These are phyloP conservation scores for Dalbergia cultrata DNA, from an alignment of 306 rosid genomes.

Conservation along the genomic window DNA sequence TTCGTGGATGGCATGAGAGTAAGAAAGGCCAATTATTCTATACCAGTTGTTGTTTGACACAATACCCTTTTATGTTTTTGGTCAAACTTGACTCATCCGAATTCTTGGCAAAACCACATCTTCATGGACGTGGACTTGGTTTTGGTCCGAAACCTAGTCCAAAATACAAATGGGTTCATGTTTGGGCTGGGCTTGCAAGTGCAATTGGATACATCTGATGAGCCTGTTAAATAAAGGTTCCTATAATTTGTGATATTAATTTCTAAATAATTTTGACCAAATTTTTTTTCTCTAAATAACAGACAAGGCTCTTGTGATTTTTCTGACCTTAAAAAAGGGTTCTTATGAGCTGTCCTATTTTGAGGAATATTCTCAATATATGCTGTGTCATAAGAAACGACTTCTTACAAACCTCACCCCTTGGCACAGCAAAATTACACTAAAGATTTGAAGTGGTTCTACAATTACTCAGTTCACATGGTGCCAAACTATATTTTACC, in stretches of 20 bases:
- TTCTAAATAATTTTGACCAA: too few relatives aligned
- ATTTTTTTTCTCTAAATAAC: too few relatives aligned
- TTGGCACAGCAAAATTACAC: constrained; percentile 36
- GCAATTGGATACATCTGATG: neutral
- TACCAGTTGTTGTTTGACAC: too few relatives aligned
- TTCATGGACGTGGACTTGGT: constrained; percentile 6
- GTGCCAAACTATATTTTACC: constrained; percentile 29
- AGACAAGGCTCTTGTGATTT: neutral
- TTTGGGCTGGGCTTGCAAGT: constrained; percentile 18
- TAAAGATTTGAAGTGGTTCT: constrained; percentile 1
- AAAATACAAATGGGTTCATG: constrained; percentile 1
- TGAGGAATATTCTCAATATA: constrained; percentile 43
- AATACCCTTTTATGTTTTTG: too few relatives aligned
- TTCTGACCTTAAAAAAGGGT: neutral
- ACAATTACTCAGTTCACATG: constrained; percentile 47
- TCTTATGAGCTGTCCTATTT: constrained; percentile 36
- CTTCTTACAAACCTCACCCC: constrained; percentile 36
- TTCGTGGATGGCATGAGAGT: too few relatives aligned
- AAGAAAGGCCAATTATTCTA: too few relatives aligned
- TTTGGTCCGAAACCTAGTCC: neutral
- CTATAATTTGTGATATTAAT: too few relatives aligned
- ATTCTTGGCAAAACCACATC: constrained; percentile 21
- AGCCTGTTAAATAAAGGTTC: neutral
- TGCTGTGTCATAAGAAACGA: constrained; percentile 47
- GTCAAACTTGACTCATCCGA: neutral